Base-by-base conservation (phyloP, 2,329 filamentous ascomycete species). In the Corynespora cassiicola region DNA sequence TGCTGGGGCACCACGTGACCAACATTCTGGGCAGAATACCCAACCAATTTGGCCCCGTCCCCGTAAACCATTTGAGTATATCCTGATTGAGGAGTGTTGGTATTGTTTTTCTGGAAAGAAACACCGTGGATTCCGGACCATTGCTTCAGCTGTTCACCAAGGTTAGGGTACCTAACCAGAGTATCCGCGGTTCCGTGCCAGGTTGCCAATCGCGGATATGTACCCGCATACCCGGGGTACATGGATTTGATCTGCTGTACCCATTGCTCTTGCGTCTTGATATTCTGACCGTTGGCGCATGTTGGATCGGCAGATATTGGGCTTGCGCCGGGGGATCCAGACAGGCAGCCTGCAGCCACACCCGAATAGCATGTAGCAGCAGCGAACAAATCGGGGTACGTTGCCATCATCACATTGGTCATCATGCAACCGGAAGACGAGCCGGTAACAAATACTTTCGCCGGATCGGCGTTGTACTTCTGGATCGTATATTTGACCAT, bases 261-360 rank as follows among this genome's bases (percentile, higher is more conserved):
- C 68, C 68, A 70, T 26, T 69, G 29, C 7, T 35, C 44, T 7
- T 39, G 39, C 3, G 44, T 49, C 21, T 47, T 54, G 24, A 36
- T 25, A 7, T 34, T 16, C 31, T 54, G 22, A 6, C 50, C 50
- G 10, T 49, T 44, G 6, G 58, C 52, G 24, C 61, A 64, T 11
- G 33, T 45, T 11, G 46, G 45, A 31, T 63, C 47, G 3, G 52
- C 30, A 2, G 43, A 39, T 15, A 31, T 38, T 7, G 51, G 56
- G 12, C 41, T 48, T n/a, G 52, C 49, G 11, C 52, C 50, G 7
- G 54, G 52, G 85, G 84, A 68, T 2, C 60, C 63, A 12, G 58
- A 56, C 14, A 61, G 44, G 42, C 63, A 67, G 17, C 54, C 63
- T 11, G 51, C 54, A 17, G 61, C 53, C 2, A 52, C 45, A 7